Evolutionary conservation across 176 grass and related monocot species (phyloP).

Genomic region (Rhynchospora tenuis): DNA sequence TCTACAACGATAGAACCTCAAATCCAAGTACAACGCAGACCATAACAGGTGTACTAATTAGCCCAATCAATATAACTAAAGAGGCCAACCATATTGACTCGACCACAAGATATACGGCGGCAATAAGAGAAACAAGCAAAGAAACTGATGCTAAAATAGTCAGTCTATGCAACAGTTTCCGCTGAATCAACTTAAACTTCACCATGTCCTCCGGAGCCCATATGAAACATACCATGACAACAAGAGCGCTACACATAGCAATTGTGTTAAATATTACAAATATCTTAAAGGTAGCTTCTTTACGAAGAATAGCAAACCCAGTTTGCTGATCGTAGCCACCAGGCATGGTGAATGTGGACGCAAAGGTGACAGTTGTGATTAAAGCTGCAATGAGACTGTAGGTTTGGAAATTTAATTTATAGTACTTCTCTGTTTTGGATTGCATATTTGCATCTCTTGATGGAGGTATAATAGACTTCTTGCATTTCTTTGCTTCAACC

Average conservation of each 20-base stretch:
- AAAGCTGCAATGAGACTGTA: conserved; percentile 35
- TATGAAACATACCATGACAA: conserved; percentile 32
- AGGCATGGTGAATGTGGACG: conserved; percentile 41
- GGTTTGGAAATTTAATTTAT: conserved; percentile 18
- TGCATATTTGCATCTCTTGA: not conserved
- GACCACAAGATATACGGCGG: conserved; percentile 5
- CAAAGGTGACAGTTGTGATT: conserved; percentile 42
- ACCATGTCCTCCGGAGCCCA: conserved; percentile 22
- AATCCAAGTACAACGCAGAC: conserved; percentile 19
- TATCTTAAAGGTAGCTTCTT: conserved; percentile 10
- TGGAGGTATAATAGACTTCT: conserved; percentile 16
- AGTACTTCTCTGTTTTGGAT: not conserved
- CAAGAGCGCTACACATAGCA: conserved; percentile 36
- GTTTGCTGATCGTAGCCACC: conserved; percentile 21
- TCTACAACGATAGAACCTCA: conserved; percentile 22
- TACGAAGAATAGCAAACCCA: conserved; percentile 22
- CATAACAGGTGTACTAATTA: conserved; percentile 23
- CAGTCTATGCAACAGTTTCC: conserved; percentile 21
- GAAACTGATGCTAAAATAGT: conserved; percentile 14
- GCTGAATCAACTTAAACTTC: conserved; percentile 20
- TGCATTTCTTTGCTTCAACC: conserved; percentile 18
- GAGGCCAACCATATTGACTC: not conserved
- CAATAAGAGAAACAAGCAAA: conserved; percentile 7
- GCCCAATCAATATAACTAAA: conserved; percentile 30
- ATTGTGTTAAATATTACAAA: conserved; percentile 37